Conservation (phyloP, 352 stramenopile species). For the Phytophthora tentaculata region DNA sequence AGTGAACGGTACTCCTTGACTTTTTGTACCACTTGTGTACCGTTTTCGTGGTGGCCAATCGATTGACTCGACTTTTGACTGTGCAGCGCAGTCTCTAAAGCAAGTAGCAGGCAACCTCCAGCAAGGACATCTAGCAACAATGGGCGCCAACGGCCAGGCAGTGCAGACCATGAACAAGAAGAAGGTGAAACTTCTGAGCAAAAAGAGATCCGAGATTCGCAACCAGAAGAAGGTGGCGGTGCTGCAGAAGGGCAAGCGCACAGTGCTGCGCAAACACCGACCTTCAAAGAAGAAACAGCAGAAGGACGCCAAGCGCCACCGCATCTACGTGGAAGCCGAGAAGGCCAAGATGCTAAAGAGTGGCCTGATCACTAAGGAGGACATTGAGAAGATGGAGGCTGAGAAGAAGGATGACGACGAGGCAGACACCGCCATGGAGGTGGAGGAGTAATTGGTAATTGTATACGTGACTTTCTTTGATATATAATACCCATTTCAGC, state of each 20-base stretch:
- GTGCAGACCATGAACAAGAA: slow-evolving; percentile 86
- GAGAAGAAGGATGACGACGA: slow-evolving; percentile 53
- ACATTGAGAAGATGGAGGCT: slow-evolving; percentile 82
- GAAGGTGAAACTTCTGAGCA: slow-evolving; percentile 88
- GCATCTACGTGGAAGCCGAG: slow-evolving; percentile 73
- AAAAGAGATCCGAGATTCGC: slow-evolving; percentile 76
- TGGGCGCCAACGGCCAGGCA: slow-evolving; percentile 66
- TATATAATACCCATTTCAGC: slow-evolving; percentile 31
- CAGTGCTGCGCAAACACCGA: slow-evolving; percentile 65
- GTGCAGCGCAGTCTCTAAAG: slow-evolving; percentile 26
- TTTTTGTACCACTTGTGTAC: slow-evolving; percentile 42
- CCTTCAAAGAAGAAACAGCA: slow-evolving; percentile 89
- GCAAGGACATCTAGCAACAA: slow-evolving; percentile 21
- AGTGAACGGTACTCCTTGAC: slow-evolving; percentile 4
- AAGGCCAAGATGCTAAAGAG: slow-evolving; percentile 82
- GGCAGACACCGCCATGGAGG: slow-evolving; percentile 47
- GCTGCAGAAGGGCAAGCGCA: slow-evolving; percentile 61
- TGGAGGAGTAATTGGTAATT: slow-evolving; percentile 59
- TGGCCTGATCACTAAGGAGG: slow-evolving; percentile 80
- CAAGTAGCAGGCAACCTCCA: slow-evolving; percentile 6
- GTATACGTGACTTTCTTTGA: slow-evolving; percentile 40
- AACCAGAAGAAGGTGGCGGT: slow-evolving; percentile 86
- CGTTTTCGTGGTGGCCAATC: slow-evolving; percentile 37
- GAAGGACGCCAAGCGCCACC: slow-evolving; percentile 83
- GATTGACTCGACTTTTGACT: slow-evolving; percentile 29